Evolutionary conservation across 805 yeast species (phyloP).

Genomic region (Suhomyces pyralidae): DNA sequence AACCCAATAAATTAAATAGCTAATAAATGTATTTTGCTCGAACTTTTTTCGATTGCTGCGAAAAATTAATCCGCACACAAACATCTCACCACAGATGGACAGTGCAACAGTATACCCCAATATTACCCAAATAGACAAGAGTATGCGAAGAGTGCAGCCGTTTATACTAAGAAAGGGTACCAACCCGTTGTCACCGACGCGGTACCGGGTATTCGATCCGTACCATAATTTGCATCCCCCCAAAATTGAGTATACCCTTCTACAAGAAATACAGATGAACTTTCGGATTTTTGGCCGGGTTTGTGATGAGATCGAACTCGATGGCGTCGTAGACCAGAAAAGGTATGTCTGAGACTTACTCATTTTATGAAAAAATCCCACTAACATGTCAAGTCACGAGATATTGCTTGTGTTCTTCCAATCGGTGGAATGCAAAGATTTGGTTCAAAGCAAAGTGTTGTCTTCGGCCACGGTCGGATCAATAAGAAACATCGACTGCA

Average conservation of each 20-base stretch:
- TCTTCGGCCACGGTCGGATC: background rate
- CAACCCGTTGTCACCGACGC: background rate
- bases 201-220: background rate
- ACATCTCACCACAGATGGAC: background rate
- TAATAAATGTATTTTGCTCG: background rate
- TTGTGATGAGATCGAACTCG: background rate
- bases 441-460: background rate
- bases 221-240: background rate
- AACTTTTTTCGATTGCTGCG: background rate
- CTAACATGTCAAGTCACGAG: background rate
- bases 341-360: background rate
- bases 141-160: background rate
- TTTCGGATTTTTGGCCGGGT: background rate
- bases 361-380: background rate
- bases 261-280: background rate
- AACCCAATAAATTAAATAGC: background rate
- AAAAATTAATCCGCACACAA: slow-evolving; percentile 2
- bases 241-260: background rate
- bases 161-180: background rate
- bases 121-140: background rate
- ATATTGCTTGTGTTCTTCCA: background rate
- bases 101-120: background rate
- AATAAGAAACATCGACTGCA: background rate
- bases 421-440: background rate
- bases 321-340: background rate